Conservation (phyloP, 495 filamentous ascomycete species). For the Neurospora sp. region DNA sequence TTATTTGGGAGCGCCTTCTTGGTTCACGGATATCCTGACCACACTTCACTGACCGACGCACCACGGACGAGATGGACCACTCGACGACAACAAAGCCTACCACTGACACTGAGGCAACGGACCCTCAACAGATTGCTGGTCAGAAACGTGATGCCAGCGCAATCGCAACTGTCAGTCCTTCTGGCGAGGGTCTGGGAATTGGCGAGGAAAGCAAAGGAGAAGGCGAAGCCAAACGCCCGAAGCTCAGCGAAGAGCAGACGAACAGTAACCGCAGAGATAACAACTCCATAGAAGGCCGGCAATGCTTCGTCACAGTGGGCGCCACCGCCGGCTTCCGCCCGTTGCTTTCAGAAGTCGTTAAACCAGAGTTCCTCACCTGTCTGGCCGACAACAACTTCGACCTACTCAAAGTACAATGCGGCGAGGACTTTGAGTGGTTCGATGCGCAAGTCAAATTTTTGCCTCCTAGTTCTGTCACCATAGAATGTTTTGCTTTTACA, state of each 20-base stretch:
- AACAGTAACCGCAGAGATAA: background rate
- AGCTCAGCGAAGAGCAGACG: background rate
- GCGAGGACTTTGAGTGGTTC: slow-evolving; percentile 38
- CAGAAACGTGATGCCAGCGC: background rate
- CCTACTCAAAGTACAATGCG: slow-evolving; percentile 66
- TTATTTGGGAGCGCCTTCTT: background rate
- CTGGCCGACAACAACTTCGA: slow-evolving; percentile 50
- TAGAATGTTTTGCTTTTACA: slow-evolving; percentile 59
- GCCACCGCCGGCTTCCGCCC: slow-evolving; percentile 76
- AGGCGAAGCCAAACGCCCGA: background rate
- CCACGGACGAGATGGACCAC: background rate
- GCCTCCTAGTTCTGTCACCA: slow-evolving; percentile 24
- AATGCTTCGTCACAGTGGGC: slow-evolving; percentile 72
- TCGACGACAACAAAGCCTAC: background rate
- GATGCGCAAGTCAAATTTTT: slow-evolving; percentile 8
- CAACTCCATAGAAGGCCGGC: background rate
- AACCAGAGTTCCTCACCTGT: slow-evolving; percentile 46
- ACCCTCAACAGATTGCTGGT: background rate
- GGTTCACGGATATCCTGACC: background rate
- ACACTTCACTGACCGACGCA: background rate
- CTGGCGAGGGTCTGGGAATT: background rate
- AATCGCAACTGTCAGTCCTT: background rate
- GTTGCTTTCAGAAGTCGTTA: slow-evolving; percentile 57
- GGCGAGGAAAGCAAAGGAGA: background rate
- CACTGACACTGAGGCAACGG: background rate